Evolutionary conservation across 2,329 filamentous ascomycete species (phyloP).

Genomic region (Colletotrichum nymphaeae): DNA sequence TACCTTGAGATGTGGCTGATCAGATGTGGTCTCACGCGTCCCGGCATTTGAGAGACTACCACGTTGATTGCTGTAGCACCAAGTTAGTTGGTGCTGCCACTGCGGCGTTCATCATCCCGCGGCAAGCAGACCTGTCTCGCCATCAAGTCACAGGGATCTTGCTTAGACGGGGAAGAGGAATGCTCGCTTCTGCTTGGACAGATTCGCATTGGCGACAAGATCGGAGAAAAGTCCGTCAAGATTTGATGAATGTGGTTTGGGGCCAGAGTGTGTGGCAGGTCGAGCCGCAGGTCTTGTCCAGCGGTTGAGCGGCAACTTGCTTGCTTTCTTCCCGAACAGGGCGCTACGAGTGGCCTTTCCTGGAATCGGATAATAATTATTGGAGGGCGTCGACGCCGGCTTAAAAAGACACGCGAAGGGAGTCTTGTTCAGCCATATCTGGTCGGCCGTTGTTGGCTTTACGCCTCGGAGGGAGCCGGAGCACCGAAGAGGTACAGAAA

Average conservation of each 20-base stretch:
- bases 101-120: not conserved
- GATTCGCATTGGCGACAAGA: not conserved
- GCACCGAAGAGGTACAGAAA: not conserved
- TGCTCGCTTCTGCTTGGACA: not conserved
- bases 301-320: not conserved
- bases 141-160: not conserved
- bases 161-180: not conserved
- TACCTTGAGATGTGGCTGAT: not conserved
- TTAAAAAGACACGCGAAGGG: not conserved
- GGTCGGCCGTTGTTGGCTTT: not conserved
- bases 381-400: not conserved
- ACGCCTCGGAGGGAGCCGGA: conserved; percentile 16
- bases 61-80: not conserved
- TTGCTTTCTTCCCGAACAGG: not conserved
- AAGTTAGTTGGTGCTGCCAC: not conserved
- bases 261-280: not conserved
- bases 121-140: not conserved
- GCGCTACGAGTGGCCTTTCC: conserved; percentile 12
- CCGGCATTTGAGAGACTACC: not conserved
- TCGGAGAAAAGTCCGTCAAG: not conserved
- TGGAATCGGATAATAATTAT: not conserved
- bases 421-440: not conserved
- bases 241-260: not conserved
- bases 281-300: conserved; percentile 17
- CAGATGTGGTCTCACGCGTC: not conserved